Conservation (phyloP, 306 rosid genomes). For the Canavalia gladiata region DNA sequence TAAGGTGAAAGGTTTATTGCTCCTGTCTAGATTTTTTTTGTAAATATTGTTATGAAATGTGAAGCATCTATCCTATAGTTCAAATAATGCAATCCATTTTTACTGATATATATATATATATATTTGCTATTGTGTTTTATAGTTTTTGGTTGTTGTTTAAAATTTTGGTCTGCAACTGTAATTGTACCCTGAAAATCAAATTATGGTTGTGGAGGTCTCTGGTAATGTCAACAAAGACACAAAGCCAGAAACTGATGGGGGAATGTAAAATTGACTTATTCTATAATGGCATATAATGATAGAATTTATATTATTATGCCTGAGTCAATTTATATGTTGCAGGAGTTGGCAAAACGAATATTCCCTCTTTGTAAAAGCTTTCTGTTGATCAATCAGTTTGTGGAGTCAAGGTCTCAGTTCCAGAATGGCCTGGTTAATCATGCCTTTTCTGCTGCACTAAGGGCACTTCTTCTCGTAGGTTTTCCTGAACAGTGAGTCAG, state of each 20-base stretch:
- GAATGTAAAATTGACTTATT: constrained; percentile 2
- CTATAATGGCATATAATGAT: constrained; percentile 25
- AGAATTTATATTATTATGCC: constrained; percentile 29
- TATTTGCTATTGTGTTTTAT: background rate
- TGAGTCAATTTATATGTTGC: constrained; percentile 51
- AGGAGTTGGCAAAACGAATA: constrained; percentile 91
- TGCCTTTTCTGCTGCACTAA: constrained; percentile 95
- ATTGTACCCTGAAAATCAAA: background rate
- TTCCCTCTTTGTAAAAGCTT: constrained; percentile 91
- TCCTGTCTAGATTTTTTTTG: constrained; percentile 16
- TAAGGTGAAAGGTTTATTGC: constrained; percentile 4
- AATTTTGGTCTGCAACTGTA: constrained; percentile 7
- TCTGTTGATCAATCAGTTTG: constrained; percentile 80
- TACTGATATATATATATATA: background rate
- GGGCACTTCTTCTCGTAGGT: constrained; percentile 93
- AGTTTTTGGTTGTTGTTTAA: background rate
- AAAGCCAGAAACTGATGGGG: constrained; percentile 17
- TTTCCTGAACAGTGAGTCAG: constrained; percentile 52
- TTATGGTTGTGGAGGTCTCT: constrained; percentile 15
- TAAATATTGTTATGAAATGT: constrained; percentile 10
- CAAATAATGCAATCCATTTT: background rate
- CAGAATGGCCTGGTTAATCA: constrained; percentile 94
- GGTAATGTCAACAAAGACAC: background rate
- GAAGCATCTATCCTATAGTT: constrained; percentile 29
- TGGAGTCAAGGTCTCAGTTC: constrained; percentile 92